Evolutionary conservation across 345 rosid species (phyloP), one percentile per base, ranked within the genome.

Genomic region (Hibiscus syriacus): DNA sequence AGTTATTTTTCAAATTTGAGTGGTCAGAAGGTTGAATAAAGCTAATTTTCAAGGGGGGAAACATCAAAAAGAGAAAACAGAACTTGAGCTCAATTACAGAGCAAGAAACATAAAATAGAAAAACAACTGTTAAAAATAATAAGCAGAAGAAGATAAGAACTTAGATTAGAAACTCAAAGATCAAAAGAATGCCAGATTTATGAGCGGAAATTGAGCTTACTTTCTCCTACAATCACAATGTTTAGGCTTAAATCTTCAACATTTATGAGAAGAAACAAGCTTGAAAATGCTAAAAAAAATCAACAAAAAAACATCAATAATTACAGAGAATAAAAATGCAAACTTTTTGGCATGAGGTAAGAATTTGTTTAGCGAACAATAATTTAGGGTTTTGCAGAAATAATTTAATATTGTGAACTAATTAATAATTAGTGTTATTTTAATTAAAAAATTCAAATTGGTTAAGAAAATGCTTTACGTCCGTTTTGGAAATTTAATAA

Each of bases 401-500:
- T 30, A 59, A 82, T 74, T 80, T 80, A 81, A 83, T 73, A 85
- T 75, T 81, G 66, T 29, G 63, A 81, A 81, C 82, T 80, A 82
- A 75, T 77, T 72, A 70, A 77, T 60, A 76, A 78, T 70, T 77
- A 52, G 2, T 48, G 20, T 77, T 92, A 82, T 82, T 85, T 80
- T 81, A 86, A 82, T 85, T 81, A 81, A 71, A 36, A 83, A 85
- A 86, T 72, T 81, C 78, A 81, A 76, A 89, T 78, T 85, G 88
- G 89, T 93, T 93, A 89, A 87, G 84, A 87, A 84, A 85, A 85
- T 77, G 88, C 77, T 87, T 85, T 85, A 82, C 83, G 97, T 93
- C 92, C 96, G 96, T 86, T 91, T 85, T 74, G 89, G 85, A 79
- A 88, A 74, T 84, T 82, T 72, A 84, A 85, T 83, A 82, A 76